Conservation (phyloP, 1,284 basidiomycete genomes). For the Ceraceosorus guamensis region DNA sequence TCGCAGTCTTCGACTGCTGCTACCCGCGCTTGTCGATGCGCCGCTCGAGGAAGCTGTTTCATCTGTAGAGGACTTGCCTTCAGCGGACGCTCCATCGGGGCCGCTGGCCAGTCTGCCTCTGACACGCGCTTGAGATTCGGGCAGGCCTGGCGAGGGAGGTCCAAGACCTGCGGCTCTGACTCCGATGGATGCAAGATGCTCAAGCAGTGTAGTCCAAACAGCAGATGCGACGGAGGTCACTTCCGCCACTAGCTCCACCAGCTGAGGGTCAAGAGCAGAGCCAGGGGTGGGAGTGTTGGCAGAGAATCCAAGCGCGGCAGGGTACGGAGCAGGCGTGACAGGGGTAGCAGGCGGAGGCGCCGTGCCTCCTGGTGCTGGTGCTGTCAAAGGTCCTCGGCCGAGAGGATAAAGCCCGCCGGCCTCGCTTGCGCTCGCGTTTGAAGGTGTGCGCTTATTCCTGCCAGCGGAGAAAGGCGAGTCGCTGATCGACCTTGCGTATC, state of each 20-base stretch:
- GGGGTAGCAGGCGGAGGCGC: conserved; percentile 10
- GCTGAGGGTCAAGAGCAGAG: conserved; percentile 26
- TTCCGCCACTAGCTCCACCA: conserved; percentile 29
- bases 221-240: conserved; percentile 30
- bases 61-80: neutral
- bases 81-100: neutral
- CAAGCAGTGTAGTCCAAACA: conserved; percentile 35
- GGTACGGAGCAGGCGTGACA: conserved; percentile 12
- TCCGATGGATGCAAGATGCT: conserved; percentile 16
- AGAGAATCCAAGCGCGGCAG: too few species aligned
- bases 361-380: too few species aligned
- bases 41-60: neutral
- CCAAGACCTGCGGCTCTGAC: neutral
- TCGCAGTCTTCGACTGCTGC: conserved; percentile 4
- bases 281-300: too few species aligned
- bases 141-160: too few species aligned
- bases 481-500: neutral
- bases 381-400: too few species aligned
- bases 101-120: too few species aligned
- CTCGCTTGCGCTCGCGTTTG: conserved; percentile 9
- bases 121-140: too few species aligned
- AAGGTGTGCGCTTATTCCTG: conserved; percentile 4
- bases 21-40: conserved; percentile 8
- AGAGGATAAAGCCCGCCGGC: too few species aligned
- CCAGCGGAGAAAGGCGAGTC: neutral